Conservation (phyloP, 2,329 filamentous ascomycete species). For the Aspergillus japonicus region DNA sequence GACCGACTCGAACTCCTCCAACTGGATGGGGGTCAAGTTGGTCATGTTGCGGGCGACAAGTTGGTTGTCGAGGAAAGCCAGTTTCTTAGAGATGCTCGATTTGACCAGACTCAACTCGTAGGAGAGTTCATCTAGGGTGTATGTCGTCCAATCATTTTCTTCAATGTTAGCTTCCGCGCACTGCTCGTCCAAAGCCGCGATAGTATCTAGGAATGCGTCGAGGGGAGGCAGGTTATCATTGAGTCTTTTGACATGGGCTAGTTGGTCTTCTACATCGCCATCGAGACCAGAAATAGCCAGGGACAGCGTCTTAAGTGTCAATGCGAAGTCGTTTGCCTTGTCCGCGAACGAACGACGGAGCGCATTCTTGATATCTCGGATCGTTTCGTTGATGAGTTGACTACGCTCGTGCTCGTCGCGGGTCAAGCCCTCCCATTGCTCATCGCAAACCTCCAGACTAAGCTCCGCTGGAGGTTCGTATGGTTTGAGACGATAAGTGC, state of each 20-base stretch:
- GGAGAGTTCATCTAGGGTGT: constrained; percentile 92
- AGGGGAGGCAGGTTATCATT: constrained; percentile 83
- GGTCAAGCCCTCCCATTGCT: constrained; percentile 76
- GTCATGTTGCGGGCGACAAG: constrained; percentile 99
- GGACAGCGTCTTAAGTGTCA: constrained; percentile 92
- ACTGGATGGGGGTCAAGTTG: constrained; percentile 93
- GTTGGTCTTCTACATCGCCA: constrained; percentile 92
- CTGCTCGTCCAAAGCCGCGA: constrained; percentile 80
- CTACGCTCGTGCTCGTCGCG: constrained; percentile 83
- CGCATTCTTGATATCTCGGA: constrained; percentile 96
- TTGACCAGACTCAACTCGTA: constrained; percentile 93
- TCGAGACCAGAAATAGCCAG: constrained; percentile 95
- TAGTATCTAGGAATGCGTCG: constrained; percentile 86
- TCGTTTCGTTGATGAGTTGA: constrained; percentile 95
- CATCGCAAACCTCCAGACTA: constrained; percentile 76
- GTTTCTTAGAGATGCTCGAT: constrained; percentile 90
- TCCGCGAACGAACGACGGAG: constrained; percentile 91
- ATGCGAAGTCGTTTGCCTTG: constrained; percentile 96
- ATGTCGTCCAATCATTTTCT: constrained; percentile 99
- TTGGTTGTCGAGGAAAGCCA: constrained; percentile 95
- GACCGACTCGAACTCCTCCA: constrained; percentile 97
- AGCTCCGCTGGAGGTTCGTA: constrained; percentile 88
- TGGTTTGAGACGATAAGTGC: constrained; percentile 85
- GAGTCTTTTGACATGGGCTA: constrained; percentile 80
- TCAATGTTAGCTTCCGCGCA: constrained; percentile 97